Conservation (phyloP, 495 filamentous ascomycete species). For the Penicillium canescens region DNA sequence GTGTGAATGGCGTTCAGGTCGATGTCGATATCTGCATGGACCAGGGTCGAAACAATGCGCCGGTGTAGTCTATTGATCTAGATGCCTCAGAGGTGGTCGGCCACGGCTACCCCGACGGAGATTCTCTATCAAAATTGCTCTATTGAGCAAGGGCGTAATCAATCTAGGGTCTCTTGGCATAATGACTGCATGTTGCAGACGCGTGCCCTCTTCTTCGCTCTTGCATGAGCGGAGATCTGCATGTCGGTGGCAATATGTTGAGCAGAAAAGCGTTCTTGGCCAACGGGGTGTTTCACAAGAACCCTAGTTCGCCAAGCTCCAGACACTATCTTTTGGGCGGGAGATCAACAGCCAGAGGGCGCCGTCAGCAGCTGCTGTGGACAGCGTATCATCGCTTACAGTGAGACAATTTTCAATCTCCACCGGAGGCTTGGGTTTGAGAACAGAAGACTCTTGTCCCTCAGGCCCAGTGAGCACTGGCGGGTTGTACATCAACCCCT, state of each 20-base stretch:
- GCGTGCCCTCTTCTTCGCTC: background rate
- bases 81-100: background rate
- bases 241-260: background rate
- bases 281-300: conserved; percentile 5
- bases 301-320: conserved; percentile 19
- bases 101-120: background rate
- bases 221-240: conserved; percentile 5
- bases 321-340: conserved; percentile 5
- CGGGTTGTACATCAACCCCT: conserved; percentile 5
- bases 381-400: background rate
- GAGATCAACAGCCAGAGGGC: conserved; percentile 14
- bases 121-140: background rate
- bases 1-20: background rate
- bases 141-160: background rate
- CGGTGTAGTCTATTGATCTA: background rate
- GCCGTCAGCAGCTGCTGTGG: background rate
- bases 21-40: background rate
- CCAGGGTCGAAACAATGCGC: background rate
- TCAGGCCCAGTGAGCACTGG: background rate
- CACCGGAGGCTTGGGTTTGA: background rate
- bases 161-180: background rate
- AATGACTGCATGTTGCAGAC: background rate
- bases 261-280: background rate
- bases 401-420: background rate
- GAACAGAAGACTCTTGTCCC: conserved; percentile 1